Conservation (phyloP, 1,284 basidiomycete genomes). For the Tilletiopsis washingtonensis region DNA sequence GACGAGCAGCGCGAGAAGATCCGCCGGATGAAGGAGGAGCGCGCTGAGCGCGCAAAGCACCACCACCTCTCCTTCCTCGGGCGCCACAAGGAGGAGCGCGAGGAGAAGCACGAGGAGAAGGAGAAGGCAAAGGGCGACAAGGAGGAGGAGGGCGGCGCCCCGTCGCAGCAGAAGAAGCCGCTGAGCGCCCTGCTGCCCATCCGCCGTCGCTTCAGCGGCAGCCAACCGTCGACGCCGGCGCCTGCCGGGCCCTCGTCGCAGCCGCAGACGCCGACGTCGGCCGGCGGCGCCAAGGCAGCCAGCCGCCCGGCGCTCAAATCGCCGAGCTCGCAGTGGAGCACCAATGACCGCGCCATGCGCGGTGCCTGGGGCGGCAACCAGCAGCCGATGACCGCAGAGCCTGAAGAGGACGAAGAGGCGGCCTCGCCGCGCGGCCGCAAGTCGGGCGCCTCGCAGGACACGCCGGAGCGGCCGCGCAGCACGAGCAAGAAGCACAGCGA, state of each 20-base stretch:
- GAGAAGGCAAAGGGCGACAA: not conserved
- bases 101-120: not conserved
- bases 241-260: not conserved
- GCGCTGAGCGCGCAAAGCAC: not conserved
- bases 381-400: not conserved
- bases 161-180: too few species aligned
- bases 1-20: conserved; percentile 31
- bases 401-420: not conserved
- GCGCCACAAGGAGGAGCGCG: not conserved
- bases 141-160: not conserved
- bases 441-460: too few species aligned
- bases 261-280: not conserved
- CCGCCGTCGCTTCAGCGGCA: too few species aligned
- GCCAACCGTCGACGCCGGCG: not conserved
- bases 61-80: not conserved
- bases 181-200: too few species aligned
- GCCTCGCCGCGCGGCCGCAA: too few species aligned
- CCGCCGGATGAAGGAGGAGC: conserved; percentile 16
- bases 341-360: not conserved
- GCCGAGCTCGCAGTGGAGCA: not conserved
- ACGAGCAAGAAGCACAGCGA: too few species aligned
- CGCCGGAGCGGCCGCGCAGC: too few species aligned
- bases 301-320: not conserved
- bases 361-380: too few species aligned
- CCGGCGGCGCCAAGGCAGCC: not conserved